Conservation (phyloP, 164 flowering plant genomes). For the Macadamia integrifolia region DNA sequence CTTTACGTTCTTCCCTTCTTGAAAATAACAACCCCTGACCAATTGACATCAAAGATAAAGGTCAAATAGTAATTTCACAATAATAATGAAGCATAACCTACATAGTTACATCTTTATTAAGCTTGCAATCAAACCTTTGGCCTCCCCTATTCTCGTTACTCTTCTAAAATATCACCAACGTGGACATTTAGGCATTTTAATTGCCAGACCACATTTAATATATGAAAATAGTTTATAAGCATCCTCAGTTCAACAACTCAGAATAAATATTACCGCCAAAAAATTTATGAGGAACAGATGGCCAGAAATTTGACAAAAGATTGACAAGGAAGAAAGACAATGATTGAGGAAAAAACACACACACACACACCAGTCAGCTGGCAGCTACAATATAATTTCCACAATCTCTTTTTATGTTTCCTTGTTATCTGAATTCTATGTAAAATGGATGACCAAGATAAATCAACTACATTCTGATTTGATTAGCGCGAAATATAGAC, state of each 20-base stretch:
- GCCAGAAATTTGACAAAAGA: too few species aligned
- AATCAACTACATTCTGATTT: not conserved
- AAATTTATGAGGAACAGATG: too few species aligned
- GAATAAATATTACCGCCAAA: too few species aligned
- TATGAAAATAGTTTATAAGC: not conserved
- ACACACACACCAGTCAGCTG: not conserved
- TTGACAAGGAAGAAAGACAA: not conserved
- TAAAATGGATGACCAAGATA: not conserved
- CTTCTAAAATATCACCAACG: too few species aligned
- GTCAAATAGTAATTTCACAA: not conserved
- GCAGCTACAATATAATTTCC: not conserved
- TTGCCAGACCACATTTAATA: not conserved
- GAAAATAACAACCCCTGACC: constrained; percentile 73
- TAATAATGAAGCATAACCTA: not conserved
- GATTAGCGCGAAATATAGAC: not conserved
- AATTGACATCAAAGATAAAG: not conserved
- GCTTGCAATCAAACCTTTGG: not conserved
- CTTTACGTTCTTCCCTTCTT: constrained; percentile 54
- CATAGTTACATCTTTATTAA: not conserved
- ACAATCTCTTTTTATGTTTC: not conserved
- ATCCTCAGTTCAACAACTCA: not conserved
- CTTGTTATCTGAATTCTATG: not conserved
- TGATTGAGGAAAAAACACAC: not conserved
- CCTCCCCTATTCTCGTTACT: too few species aligned
- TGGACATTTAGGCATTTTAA: too few species aligned